Base-by-base conservation (phyloP, 257 asterid species). In the Echites panduratus region DNA sequence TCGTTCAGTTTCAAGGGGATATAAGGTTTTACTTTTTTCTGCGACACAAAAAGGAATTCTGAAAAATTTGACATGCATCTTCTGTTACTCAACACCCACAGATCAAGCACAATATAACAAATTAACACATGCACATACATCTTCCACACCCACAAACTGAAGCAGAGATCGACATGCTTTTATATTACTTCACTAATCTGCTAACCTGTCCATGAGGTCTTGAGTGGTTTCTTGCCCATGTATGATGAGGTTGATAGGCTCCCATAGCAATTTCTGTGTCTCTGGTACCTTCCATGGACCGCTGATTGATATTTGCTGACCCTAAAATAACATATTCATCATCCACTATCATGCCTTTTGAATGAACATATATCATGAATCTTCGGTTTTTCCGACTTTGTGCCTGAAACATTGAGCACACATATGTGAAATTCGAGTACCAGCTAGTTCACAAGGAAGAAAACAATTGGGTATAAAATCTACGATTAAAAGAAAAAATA, bases 221-320 rank as follows among this genome's bases (percentile, higher is more conserved):
- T 14, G 92, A 83, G 19, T 67, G 78, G 70, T 84, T 81, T 76
- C 86, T 87, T 57, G 97, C 97, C 96, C 95, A 91, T 4, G 99
- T 91, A 83, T 91, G 86, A 45, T 83, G 86, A 68, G 97, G 97
- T 76, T 94, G 99, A 78, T 94, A 91, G 45, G 96, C 97, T 57
- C 99, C 99, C 99, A 95, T 91, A 26, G 99, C 99, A 12, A 95
- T 95, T 84, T 95, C 99, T 0, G 99, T 95, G 83, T 95, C 99
- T 76, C 97, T 77, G 38, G 85, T 85, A 7, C 99, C 99, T 83
- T 91, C 99, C 95, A 91, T 84, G 41, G 98, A 95, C 13, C 99
- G 86, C 75, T 95, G 98, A 72, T 95, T 95, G 71, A 91, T 94
- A 79, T 94, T 94, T 72, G 99, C 99, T 14, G 97, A 91, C 59